These are phyloP conservation scores for Sporothrix phasma DNA, from an alignment of 2,329 filamentous ascomycete species.

Conservation along the genomic window DNA sequence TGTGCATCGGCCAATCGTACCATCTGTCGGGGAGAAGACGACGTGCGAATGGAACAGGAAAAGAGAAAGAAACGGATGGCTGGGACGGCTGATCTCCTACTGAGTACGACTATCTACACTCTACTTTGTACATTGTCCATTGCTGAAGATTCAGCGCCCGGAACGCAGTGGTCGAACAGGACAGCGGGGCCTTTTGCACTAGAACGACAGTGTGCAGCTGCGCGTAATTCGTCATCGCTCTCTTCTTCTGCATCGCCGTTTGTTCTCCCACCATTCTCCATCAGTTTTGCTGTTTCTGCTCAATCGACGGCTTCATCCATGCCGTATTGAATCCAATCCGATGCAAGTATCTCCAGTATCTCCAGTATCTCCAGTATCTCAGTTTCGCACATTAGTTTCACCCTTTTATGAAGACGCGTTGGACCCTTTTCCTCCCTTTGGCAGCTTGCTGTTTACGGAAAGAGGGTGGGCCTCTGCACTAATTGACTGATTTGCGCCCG, in stretches of 20 bases:
- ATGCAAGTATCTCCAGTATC: too few species aligned
- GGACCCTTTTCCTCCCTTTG: not conserved
- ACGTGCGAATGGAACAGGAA: not conserved
- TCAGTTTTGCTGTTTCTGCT: not conserved
- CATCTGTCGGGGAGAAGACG: too few species aligned
- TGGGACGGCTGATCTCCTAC: too few species aligned
- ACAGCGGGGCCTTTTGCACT: too few species aligned
- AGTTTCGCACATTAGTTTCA: not conserved
- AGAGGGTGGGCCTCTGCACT: not conserved
- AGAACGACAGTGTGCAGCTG: not conserved
- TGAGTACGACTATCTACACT: too few species aligned
- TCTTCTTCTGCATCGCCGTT: not conserved
- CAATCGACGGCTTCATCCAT: not conserved
- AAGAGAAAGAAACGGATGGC: not conserved
- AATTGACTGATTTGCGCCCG: constrained; percentile 10
- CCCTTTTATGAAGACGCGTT: not conserved
- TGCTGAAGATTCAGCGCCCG: too few species aligned
- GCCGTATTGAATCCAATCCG: not conserved
- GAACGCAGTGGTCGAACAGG: too few species aligned
- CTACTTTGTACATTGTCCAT: too few species aligned
- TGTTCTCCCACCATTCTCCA: not conserved
- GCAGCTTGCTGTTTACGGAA: not conserved
- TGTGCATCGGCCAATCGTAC: not conserved
- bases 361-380: too few species aligned
- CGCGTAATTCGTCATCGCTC: not conserved